Evolutionary conservation across 495 filamentous ascomycete species (phyloP).

Genomic region (Extremus antarcticus): DNA sequence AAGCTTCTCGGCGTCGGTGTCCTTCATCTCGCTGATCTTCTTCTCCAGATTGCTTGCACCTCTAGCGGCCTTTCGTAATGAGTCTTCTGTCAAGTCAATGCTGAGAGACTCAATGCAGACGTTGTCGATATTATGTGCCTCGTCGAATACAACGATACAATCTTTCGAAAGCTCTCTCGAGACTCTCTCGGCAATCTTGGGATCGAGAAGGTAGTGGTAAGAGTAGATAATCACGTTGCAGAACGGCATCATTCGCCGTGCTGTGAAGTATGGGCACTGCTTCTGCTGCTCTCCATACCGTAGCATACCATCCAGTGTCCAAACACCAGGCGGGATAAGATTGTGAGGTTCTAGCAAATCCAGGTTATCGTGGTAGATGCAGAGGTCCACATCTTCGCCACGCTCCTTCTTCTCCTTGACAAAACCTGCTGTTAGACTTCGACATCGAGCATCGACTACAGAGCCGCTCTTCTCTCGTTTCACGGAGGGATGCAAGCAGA

Average conservation of each 20-base stretch:
- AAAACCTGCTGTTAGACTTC: constrained; percentile 91
- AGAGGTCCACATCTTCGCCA: constrained; percentile 87
- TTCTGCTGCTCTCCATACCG: constrained; percentile 89
- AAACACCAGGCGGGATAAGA: constrained; percentile 83
- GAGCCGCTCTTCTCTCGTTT: constrained; percentile 90
- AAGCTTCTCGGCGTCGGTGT: constrained; percentile 79
- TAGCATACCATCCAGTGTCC: constrained; percentile 82
- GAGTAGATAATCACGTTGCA: constrained; percentile 99
- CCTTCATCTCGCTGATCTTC: constrained; percentile 86
- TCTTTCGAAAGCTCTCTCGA: constrained; percentile 95
- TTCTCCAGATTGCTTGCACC: constrained; percentile 84
- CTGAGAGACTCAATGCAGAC: constrained; percentile 97
- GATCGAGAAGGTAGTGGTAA: constrained; percentile 95
- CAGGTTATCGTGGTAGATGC: constrained; percentile 96
- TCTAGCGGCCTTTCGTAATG: constrained; percentile 72
- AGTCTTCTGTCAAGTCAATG: constrained; percentile 93
- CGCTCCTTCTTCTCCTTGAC: constrained; percentile 92
- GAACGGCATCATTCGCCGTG: constrained; percentile 93
- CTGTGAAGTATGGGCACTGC: constrained; percentile 96
- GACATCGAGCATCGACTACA: constrained; percentile 87
- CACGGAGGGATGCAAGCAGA: constrained; percentile 92
- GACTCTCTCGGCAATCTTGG: constrained; percentile 94
- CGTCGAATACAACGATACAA: constrained; percentile 97
- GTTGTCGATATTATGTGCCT: constrained; percentile 99
- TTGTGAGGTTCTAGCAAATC: constrained; percentile 91